A percentile compares a stretch with the other conserved stretches of the same genome.
phyloP scores from a whole-genome alignment of 192 early-diverging fungal genomes.

The Kappamyces sp. region DNA sequence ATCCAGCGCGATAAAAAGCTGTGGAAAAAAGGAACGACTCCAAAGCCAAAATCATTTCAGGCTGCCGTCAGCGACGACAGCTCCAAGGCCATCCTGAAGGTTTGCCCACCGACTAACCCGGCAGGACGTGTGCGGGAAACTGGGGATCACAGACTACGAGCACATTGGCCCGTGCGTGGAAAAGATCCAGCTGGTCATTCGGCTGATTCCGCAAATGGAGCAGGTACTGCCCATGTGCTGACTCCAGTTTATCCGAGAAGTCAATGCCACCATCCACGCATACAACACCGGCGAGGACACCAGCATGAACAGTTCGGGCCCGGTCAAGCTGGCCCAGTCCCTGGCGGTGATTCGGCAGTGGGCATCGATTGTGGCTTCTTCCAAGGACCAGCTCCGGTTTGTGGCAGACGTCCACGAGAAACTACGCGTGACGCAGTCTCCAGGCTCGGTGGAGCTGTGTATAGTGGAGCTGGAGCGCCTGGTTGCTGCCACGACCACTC shows the following conservation, averaged over 20 bases:
- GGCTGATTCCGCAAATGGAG: conserved; percentile 30
- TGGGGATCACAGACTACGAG: conserved; percentile 15
- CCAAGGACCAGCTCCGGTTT: conserved; percentile 4
- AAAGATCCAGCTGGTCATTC: conserved; percentile 13
- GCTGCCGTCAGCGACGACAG: background rate
- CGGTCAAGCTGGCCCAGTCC: conserved; percentile 1
- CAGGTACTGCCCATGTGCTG: conserved; percentile 9
- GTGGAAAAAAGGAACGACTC: conserved; percentile 1
- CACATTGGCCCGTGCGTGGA: conserved; percentile 13
- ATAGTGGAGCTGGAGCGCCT: background rate
- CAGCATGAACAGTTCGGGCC: background rate
- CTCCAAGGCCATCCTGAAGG: background rate
- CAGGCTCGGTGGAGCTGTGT: conserved; percentile 4
- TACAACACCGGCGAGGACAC: conserved; percentile 7
- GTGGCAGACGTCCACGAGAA: conserved; percentile 1
- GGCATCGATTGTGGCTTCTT: conserved; percentile 4
- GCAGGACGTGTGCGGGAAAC: conserved; percentile 8
- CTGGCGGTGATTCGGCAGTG: conserved; percentile 7
- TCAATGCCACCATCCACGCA: conserved; percentile 7
- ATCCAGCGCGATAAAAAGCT: conserved; percentile 8
- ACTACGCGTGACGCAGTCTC: background rate
- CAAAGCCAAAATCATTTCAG: background rate
- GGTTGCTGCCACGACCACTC: conserved; percentile 1
- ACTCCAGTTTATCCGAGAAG: conserved; percentile 11
- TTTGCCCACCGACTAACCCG: background rate